Evolutionary conservation across 2,329 filamentous ascomycete genomes (phyloP).

Genomic region (Aureobasidium sp.): DNA sequence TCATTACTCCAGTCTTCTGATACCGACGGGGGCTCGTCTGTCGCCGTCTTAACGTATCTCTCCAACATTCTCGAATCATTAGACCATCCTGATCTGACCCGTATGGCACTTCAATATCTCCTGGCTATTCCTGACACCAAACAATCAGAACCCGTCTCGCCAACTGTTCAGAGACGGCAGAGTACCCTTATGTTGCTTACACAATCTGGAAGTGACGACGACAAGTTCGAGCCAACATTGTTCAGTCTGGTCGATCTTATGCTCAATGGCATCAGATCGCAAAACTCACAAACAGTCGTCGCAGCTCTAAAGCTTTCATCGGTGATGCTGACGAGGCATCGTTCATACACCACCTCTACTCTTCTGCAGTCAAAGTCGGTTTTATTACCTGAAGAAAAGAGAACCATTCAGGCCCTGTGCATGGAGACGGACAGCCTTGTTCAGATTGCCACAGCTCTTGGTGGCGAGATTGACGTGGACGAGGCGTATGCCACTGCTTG

Average conservation of each 20-base stretch:
- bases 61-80: slow-evolving; percentile 83
- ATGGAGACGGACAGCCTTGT: slow-evolving; percentile 67
- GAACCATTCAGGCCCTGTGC: slow-evolving; percentile 66
- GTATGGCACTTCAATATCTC: slow-evolving; percentile 87
- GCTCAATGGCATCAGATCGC: slow-evolving; percentile 72
- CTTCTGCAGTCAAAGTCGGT: slow-evolving; percentile 46
- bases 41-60: slow-evolving; percentile 90
- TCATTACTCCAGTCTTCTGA: slow-evolving; percentile 95
- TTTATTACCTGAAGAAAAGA: slow-evolving; percentile 43
- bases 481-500: slow-evolving; percentile 54
- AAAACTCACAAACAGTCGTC: slow-evolving; percentile 79
- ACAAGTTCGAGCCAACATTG: slow-evolving; percentile 70
- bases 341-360: slow-evolving; percentile 73
- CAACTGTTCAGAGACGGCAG: slow-evolving; percentile 65
- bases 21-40: slow-evolving; percentile 90
- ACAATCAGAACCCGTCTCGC: slow-evolving; percentile 36
- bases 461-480: slow-evolving; percentile 61
- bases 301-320: slow-evolving; percentile 83
- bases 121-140: slow-evolving; percentile 63
- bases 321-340: slow-evolving; percentile 77
- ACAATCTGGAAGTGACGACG: slow-evolving; percentile 66
- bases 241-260: slow-evolving; percentile 93
- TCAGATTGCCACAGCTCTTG: slow-evolving; percentile 57
- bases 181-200: slow-evolving; percentile 84
- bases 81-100: slow-evolving; percentile 88